Conservation (phyloP, 257 asterid species). For the Capsicum baccatum region DNA sequence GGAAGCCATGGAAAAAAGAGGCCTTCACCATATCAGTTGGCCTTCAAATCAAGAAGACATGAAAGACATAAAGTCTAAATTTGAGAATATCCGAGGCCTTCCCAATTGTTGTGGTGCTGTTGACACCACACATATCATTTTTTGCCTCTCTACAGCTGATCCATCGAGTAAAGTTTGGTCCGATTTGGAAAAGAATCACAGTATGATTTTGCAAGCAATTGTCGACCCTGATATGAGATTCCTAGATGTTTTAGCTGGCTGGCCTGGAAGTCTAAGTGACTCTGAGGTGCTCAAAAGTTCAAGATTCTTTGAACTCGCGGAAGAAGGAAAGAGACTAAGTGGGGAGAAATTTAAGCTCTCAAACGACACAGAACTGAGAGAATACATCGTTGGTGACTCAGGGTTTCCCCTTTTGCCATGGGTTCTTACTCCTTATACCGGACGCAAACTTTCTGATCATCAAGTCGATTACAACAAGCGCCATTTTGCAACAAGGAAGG, state of each 20-base stretch:
- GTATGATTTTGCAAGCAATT: slow-evolving; percentile 39
- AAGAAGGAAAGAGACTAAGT: slow-evolving; percentile 32
- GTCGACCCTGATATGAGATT: slow-evolving; percentile 43
- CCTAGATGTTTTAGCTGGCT: slow-evolving; percentile 34
- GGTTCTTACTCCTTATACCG: slow-evolving; percentile 41
- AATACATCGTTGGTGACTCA: slow-evolving; percentile 37
- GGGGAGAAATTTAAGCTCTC: slow-evolving; percentile 33
- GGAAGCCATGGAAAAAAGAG: slow-evolving; percentile 38
- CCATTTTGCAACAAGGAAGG: slow-evolving; percentile 34
- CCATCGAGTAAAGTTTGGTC: slow-evolving; percentile 35
- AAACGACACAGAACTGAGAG: slow-evolving; percentile 26
- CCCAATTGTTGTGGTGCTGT: slow-evolving; percentile 43
- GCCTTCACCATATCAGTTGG: slow-evolving; percentile 35
- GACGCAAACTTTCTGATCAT: slow-evolving; percentile 25
- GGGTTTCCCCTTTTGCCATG: slow-evolving; percentile 47
- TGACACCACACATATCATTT: slow-evolving; percentile 39
- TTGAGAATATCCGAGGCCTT: slow-evolving; percentile 40
- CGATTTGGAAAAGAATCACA: slow-evolving; percentile 33
- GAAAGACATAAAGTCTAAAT: slow-evolving; percentile 30
- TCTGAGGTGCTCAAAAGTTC: slow-evolving; percentile 29
- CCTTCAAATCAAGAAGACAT: slow-evolving; percentile 32
- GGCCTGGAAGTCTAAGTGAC: slow-evolving; percentile 39
- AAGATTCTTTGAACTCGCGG: slow-evolving; percentile 26
- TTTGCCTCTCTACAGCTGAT: slow-evolving; percentile 33
- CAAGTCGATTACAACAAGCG: slow-evolving; percentile 34